Percentiles rank a stretch among this genome's conserved stretches.
phyloP scores from a whole-genome alignment of 805 yeast genomes.

The Ogataea ramenticola region DNA sequence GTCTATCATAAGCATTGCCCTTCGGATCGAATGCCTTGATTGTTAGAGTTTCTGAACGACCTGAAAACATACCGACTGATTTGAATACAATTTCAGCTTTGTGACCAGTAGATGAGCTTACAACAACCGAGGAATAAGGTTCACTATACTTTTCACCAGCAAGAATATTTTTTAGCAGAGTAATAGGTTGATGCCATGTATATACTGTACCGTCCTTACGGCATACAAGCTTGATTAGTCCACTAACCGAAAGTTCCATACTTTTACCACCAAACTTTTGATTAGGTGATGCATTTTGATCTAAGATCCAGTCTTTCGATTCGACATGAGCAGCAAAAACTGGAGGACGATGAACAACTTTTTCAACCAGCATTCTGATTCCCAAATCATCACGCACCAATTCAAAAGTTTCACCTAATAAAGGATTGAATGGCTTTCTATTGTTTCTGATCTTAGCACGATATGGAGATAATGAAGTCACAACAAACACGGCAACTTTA shows the following conservation, averaged over 20 bases:
- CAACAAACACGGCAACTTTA: slow-evolving; percentile 75
- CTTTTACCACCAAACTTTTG: slow-evolving; percentile 96
- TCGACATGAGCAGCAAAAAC: slow-evolving; percentile 80
- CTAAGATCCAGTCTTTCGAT: slow-evolving; percentile 57
- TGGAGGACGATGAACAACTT: slow-evolving; percentile 82
- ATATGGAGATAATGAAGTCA: slow-evolving; percentile 61
- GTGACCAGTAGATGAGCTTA: slow-evolving; percentile 62
- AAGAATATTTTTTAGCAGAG: slow-evolving; percentile 75
- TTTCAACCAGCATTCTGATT: slow-evolving; percentile 70
- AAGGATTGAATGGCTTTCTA: slow-evolving; percentile 92
- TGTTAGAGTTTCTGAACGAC: slow-evolving; percentile 64
- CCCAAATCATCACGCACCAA: slow-evolving; percentile 79
- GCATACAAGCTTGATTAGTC: slow-evolving; percentile 52
- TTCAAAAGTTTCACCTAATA: slow-evolving; percentile 90
- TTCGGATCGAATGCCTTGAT: slow-evolving; percentile 35
- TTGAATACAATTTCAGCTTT: slow-evolving; percentile 70
- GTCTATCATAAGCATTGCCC: slow-evolving; percentile 26
- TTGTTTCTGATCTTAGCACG: slow-evolving; percentile 68
- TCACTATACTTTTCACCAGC: slow-evolving; percentile 95
- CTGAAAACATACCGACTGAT: slow-evolving; percentile 78
- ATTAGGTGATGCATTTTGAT: slow-evolving; percentile 60
- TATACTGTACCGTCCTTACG: slow-evolving; percentile 54
- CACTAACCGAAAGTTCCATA: slow-evolving; percentile 73
- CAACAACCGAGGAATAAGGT: slow-evolving; percentile 63
- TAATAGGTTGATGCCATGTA: slow-evolving; percentile 77